These are phyloP conservation scores for Zygoascus hellenicus DNA, from an alignment of 1,139 yeast species.

Conservation along the genomic window DNA sequence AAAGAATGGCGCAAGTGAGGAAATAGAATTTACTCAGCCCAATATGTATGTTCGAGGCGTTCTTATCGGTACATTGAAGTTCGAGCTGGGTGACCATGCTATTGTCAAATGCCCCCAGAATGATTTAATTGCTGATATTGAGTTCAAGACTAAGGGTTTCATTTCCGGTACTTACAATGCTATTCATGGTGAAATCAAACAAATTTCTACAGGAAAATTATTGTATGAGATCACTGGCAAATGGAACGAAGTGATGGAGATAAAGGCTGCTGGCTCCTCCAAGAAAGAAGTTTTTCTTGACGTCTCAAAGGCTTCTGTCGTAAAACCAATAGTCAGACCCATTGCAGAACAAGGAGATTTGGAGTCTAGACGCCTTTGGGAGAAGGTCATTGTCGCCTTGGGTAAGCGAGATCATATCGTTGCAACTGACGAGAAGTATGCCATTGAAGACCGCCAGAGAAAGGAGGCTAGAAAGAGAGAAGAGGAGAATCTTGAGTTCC, in stretches of 20 bases:
- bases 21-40: conserved; percentile 82
- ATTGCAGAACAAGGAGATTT: conserved; percentile 68
- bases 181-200: conserved; percentile 67
- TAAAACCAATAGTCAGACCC: conserved; percentile 69
- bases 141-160: conserved; percentile 91
- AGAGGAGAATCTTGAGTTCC: conserved; percentile 75
- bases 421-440: conserved; percentile 84
- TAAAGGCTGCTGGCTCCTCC: conserved; percentile 50
- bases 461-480: conserved; percentile 60
- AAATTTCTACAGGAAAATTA: conserved; percentile 46
- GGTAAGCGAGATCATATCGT: conserved; percentile 65
- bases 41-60: conserved; percentile 95
- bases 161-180: conserved; percentile 90
- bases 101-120: conserved; percentile 55
- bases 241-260: conserved; percentile 85
- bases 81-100: conserved; percentile 91
- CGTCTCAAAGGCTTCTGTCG: conserved; percentile 47
- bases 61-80: conserved; percentile 79
- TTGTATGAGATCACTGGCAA: conserved; percentile 74
- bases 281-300: conserved; percentile 56
- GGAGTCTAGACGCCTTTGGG: conserved; percentile 84
- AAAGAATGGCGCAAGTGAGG: conserved; percentile 46
- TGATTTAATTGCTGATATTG: conserved; percentile 71
- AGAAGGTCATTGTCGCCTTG: conserved; percentile 70
- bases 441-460: conserved; percentile 82